Base-by-base conservation (phyloP, 257 asterid genomes). In the Solanum sejunctum region DNA sequence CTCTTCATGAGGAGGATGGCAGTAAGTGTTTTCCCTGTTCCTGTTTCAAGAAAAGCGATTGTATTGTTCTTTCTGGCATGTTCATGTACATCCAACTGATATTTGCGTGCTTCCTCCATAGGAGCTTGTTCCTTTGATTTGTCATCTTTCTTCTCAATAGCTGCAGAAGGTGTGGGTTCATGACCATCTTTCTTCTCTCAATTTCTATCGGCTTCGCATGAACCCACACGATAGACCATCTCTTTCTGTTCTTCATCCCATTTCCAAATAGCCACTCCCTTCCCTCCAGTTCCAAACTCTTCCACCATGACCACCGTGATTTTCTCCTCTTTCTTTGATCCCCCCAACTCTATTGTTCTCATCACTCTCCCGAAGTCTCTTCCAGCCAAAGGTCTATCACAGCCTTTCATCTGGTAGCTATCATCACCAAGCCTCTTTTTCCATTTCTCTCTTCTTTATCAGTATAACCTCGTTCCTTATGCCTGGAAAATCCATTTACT, bases 21-120 rank as follows among this genome's bases (percentile, higher is more conserved):
- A 83, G 95, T 96, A 75, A 96, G 92, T 15, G 99, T 96, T 89
- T 96, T 96, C 52, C 99, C 99, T 43, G 99, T 97, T 78, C 99
- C 99, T 43, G 99, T 96, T 90, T 95, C 99, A 82, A 96, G 97
- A 91, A 95, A 96, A 26, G 99, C 97, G 41, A 95, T 96, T 1
- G 99, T 95, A 80, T 96, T 96, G 87, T 91, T 95, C 89, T 86
- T 86, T 91, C 94, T 94, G 5, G 99, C 99, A 91, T 96, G 99
- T 85, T 96, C 98, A 85, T 93, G 96, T 85, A 96, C 98, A 88
- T 96, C 99, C 93, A 96, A 87, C 89, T 96, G 99, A 89, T 96
- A 96, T 85, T 90, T 91, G 23, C 99, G 98, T 39, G 97, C 99
- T 87, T 91, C 90, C 92, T 93, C 98, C 86, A 92, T 96, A 9